phyloP scores from a whole-genome alignment of 352 stramenopile species.

The Phytophthora parvispora region DNA sequence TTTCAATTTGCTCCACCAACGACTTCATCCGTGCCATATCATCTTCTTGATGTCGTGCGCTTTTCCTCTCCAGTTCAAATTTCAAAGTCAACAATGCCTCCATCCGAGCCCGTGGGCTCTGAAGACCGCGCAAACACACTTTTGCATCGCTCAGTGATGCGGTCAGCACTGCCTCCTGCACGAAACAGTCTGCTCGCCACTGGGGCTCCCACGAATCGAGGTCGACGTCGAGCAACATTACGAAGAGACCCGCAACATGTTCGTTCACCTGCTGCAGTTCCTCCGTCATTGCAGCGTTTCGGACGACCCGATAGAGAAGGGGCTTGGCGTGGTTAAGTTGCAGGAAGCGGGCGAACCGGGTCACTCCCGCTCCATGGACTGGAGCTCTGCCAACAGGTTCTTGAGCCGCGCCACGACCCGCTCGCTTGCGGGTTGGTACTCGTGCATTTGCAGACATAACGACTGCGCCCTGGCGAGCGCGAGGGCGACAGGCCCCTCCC shows the following conservation, averaged over 20 bases:
- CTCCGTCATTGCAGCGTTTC: neutral
- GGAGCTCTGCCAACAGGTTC: neutral
- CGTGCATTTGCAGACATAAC: neutral
- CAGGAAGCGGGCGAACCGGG: neutral
- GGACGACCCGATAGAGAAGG: neutral
- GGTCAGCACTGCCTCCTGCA: neutral
- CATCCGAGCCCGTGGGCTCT: constrained; percentile 10
- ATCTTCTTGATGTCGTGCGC: neutral
- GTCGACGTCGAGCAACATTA: neutral
- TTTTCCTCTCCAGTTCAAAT: constrained; percentile 17
- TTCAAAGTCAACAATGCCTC: constrained; percentile 28
- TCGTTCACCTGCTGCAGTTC: neutral
- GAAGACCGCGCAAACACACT: neutral
- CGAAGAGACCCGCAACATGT: neutral
- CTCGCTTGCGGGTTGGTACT: neutral
- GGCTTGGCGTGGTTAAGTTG: neutral
- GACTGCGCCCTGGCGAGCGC: neutral
- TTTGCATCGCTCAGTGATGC: neutral
- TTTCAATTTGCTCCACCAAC: neutral
- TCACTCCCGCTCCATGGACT: neutral
- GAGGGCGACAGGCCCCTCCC: neutral
- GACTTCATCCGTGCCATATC: neutral
- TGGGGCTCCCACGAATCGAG: neutral
- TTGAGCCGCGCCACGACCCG: neutral
- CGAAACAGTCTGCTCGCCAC: neutral